Evolutionary conservation across 202 grass and related monocot species (phyloP), one percentile per base, ranked within the genome.

Genomic region (Sporobolus alterniflorus): DNA sequence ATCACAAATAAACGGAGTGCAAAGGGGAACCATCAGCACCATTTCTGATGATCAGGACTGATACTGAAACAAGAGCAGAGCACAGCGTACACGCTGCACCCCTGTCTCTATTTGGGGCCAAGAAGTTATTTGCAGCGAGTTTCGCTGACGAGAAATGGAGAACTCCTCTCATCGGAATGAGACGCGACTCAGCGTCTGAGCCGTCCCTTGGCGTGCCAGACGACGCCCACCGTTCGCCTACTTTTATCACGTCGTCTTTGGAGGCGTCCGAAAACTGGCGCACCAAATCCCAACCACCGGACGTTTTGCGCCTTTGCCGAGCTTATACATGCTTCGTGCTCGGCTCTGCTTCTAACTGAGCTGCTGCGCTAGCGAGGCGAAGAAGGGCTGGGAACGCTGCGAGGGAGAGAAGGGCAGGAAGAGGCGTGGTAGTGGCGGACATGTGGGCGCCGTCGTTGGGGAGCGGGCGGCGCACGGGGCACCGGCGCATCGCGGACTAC

Each of bases 401-500:
- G 55, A 60, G 24, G 11, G 11, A 24, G 24, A 60, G 24, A 0
- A 60, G 56, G 4, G 9, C n/a, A 25, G 54, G 50, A 54, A 54
- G 50, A 50, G 20, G 48, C 36, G 36, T 39, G 3, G 14, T 24
- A 42, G 73, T 14, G 52, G 55, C 55, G 9, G 75, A 67, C 74
- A 94, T 93, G 96, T 81, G 93, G 90, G 90, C 91, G 83, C 76
- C 91, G 81, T 83, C 57, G 13, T 62, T 26, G 41, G 91, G 85
- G 59, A 93, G 91, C 85, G 74, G 85, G 51, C 52, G 85, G 69
- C 88, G 85, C 31, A 64, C 21, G 25, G 84, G 91, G 47, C 96
- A 91, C 83, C 78, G 91, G 10, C 89, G 93, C 64, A 92, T 99
- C 56, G 89, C 63, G 41, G 96, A 96, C 76, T 86, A 85, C 78